Base-by-base conservation (phyloP, 371 early-diverging fungal species). In the Mortierella sp. region DNA sequence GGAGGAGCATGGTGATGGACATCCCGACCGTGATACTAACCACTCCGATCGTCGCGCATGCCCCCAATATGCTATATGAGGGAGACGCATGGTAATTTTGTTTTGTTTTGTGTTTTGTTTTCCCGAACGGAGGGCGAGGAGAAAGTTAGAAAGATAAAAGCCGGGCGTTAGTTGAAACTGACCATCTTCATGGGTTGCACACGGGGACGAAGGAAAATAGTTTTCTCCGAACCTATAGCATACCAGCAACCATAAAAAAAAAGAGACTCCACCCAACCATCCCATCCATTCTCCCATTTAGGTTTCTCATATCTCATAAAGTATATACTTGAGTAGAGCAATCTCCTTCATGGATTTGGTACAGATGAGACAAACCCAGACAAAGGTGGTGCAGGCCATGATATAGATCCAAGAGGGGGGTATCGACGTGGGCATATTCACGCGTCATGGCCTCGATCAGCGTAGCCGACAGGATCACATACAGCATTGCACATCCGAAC, bases 341-440 rank as follows among this genome's bases (percentile, higher is more conserved):
- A 77, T 64, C 48, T 82, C 82, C 39, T 82, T 82, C 78, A 82
- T 77, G 0, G 82, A 68, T 69, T 74, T 82, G 31, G 78, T 82
- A 39, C 37, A 72, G 44, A 82, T 71, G 24, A 82, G 52, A 43
- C 82, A 82, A 0, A 53, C 41, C 82, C 74, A 82, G 50, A 77
- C 77, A 63, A 82, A 77, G 16, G 34, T 24, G 19, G 75, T 26
- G 34, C 74, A 77, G n/a, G 37, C 71, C 3, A 64, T 52, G 22
- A 82, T 61, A 63, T 71, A 77, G 22, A n/a, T 47, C 4, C 26
- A 63, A 58, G 4, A 73, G 7, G 0, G 74, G 65, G 22, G 40
- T 34, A 34, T 44, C 14, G 5, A 19, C 29, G 6, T 61, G 26
- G 1, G 31, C 65, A 7, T 39, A 53, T 2, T 58, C 67, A 0